Conservation (phyloP, 352 stramenopile species). For the Albugo candida region DNA sequence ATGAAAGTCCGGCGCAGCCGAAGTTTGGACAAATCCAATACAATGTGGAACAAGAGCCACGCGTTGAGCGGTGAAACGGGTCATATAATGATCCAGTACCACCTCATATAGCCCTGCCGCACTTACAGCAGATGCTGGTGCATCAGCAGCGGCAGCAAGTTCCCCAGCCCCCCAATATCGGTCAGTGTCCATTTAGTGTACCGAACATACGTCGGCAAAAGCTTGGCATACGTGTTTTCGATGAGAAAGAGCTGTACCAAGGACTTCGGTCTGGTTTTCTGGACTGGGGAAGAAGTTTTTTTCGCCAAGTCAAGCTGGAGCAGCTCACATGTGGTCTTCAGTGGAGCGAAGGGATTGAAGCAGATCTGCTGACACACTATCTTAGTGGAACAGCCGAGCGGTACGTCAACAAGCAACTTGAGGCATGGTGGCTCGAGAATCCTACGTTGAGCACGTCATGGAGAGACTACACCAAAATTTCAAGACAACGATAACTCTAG, state of each 20-base stretch:
- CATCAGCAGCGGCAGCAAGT: too few species aligned
- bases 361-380: constrained; percentile 1
- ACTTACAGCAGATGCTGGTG: too few species aligned
- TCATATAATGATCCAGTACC: too few species aligned
- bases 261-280: constrained; percentile 1
- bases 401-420: constrained; percentile 6
- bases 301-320: not conserved
- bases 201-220: not conserved
- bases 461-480: constrained; percentile 4
- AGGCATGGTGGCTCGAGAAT: constrained; percentile 3
- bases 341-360: not conserved
- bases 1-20: too few species aligned
- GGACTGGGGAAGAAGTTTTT: not conserved
- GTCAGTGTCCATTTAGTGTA: too few species aligned
- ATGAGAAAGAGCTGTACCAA: constrained; percentile 9
- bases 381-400: constrained; percentile 2
- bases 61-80: too few species aligned
- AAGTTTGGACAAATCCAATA: too few species aligned
- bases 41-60: too few species aligned
- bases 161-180: too few species aligned
- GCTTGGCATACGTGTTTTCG: constrained; percentile 1
- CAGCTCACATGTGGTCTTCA: not conserved
- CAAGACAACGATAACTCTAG: constrained; percentile 5
- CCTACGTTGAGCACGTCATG: constrained; percentile 6
- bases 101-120: too few species aligned